Base-by-base conservation (phyloP, 2,329 filamentous ascomycete species). In the Pseudogymnoascus sp. region DNA sequence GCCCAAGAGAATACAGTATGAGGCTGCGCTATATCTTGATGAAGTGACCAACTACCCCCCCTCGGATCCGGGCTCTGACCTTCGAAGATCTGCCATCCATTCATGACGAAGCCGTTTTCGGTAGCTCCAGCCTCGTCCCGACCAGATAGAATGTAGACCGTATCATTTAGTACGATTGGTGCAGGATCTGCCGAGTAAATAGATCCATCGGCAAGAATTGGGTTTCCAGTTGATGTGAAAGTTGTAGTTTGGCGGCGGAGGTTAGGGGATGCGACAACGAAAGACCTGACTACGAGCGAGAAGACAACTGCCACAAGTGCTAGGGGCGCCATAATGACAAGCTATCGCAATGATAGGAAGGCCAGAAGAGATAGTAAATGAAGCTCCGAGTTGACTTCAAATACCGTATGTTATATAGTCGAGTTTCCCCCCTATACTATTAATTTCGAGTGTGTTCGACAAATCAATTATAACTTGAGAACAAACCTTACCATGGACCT, bases 151-250 rank as follows among this genome's bases (percentile, higher is more conserved):
- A 77, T 75, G 60, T 77, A 76, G 0, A 77, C 67, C 1, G 71
- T 75, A 53, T 73, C 67, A 59, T 74, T 72, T 60, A 75, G 70
- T 5, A 76, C 73, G n/a, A 77, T 63, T 1, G 75, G 76, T 3
- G 74, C 76, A 26, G 75, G 75, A 33, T 77, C 76, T 9, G 74
- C 75, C 4, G 76, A 76, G 64, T 76, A 77, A 60, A 76, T 65
- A 5, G 71, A 72, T 17, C 75, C 74, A 66, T 76, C 74, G n/a
- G 70, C 70, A 3, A 76, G 68, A 35, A 76, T 76, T 1, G 75
- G 75, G 64, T 76, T 76, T 21, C 75, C 75, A 10, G 68, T 67
- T 17, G 73, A 75, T 26, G 64, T 61, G 62, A 74, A 71, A 26
- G 63, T 66, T 6, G 65, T 69, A 64, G 28, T 47, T 65, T 57